These are phyloP conservation scores for Kazachstania bromeliacearum DNA, from an alignment of 805 yeast species.

Conservation along the genomic window DNA sequence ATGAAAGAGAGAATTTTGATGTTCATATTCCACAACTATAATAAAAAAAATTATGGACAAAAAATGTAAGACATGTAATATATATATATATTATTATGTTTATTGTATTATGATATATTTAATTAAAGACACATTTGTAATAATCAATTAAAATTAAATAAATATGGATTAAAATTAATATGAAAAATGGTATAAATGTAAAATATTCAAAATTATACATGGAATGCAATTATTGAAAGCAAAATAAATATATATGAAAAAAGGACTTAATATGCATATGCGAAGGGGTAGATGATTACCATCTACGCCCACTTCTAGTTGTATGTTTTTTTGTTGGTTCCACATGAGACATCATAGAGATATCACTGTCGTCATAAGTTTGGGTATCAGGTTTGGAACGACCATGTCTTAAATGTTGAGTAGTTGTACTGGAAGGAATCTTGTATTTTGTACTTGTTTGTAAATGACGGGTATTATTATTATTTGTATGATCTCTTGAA, in stretches of 20 bases:
- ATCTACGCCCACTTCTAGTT: conserved; percentile 28
- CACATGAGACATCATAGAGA: conserved; percentile 30
- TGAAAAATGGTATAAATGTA: no score
- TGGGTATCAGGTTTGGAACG: conserved; percentile 11
- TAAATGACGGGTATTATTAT: conserved; percentile 4
- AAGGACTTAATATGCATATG: no score
- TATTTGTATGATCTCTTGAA: conserved; percentile 1
- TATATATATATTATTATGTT: not conserved
- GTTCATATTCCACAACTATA: conserved; percentile 40
- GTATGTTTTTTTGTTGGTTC: conserved; percentile 22
- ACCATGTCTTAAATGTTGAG: conserved; percentile 19
- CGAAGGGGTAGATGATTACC: no score
- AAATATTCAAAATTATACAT: no score
- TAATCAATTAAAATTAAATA: not conserved
- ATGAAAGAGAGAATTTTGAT: conserved; percentile 41
- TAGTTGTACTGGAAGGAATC: conserved; percentile 23
- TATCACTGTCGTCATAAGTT: conserved; percentile 27
- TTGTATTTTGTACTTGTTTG: conserved; percentile 18
- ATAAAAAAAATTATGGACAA: not conserved
- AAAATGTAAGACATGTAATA: not conserved
- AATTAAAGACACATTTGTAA: no score
- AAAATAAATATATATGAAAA: no score
- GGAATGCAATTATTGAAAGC: no score
- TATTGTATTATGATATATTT: not conserved
- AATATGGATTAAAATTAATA: conserved; percentile 10